Evolutionary conservation across 768 basidiomycete species (phyloP), one percentile per base, ranked within the genome.

Genomic region (Collybia nuda): DNA sequence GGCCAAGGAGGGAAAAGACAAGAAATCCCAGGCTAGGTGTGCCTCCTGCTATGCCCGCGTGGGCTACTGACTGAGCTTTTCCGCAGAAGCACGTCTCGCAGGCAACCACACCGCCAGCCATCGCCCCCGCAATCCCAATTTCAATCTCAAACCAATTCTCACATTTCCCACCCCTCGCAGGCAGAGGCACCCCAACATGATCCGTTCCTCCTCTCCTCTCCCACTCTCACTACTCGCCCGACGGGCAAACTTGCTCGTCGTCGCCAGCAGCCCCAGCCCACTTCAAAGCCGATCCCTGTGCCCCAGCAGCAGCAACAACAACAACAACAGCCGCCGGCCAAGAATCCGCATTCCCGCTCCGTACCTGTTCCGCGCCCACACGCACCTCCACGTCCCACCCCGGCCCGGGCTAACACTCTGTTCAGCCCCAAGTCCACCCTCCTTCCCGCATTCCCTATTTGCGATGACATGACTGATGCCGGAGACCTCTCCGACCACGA

Each of bases 401-500:
- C 24, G 19, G 11, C 38, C 3, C 40, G 41, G 19, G 36, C 39
- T 24, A 40, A 14, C 24, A 19, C 40, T 22, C 15, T 18, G 32
- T 36, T 35, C 45, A 37, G 32, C 32, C 32, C 32, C 32, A 32
- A 32, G 32, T 32, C 32, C 40, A 39, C 52, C 37, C 52, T 26
- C 24, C 24, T 26, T 7, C 24, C 24, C 2, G 32, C 68, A 29
- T 88, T 88, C 65, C 88, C 85, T 2, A 68, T 91, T 40, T 90
- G 88, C 57, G 88, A 90, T 55, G 88, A 91, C 57, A 76, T 78
- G 56, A 84, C 78, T 36, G 83, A 85, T 40, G 70, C 68, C 4
- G 72, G 68, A 21, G 62, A 66, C 21, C 41, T 61, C 26, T 63
- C 65, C 28, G 64, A 67, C 52, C 64, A 69, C 8, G 70, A 76